Percentiles rank a stretch among this genome's conserved stretches.
These are phyloP conservation scores for Kodamaea jinghongensis DNA, from an alignment of 805 yeast genomes.

Conservation along the genomic window DNA sequence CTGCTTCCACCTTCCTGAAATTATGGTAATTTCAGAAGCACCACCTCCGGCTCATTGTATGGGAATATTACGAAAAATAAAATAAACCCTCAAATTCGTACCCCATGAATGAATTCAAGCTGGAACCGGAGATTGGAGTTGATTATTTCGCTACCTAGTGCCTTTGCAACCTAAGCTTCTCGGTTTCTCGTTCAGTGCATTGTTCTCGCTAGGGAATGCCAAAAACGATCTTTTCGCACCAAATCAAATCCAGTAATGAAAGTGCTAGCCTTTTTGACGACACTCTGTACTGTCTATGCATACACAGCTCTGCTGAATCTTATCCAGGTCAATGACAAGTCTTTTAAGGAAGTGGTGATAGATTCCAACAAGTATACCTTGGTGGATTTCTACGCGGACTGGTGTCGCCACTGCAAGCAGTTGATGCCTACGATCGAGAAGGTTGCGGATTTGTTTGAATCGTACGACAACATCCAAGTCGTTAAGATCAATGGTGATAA, in stretches of 20 bases:
- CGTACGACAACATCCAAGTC: constrained; percentile 41
- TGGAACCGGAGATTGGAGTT: no score
- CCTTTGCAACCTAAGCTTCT: neutral
- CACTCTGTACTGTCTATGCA: constrained; percentile 5
- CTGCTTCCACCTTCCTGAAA: no score
- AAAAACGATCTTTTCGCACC: neutral
- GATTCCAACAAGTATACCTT: constrained; percentile 49
- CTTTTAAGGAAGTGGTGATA: constrained; percentile 53
- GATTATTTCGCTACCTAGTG: neutral
- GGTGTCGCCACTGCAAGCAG: constrained; percentile 70
- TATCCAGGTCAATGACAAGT: constrained; percentile 45
- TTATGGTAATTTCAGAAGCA: no score
- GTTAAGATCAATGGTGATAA: constrained; percentile 60
- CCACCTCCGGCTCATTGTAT: no score
- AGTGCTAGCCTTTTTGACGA: constrained; percentile 1
- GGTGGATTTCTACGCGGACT: constrained; percentile 58
- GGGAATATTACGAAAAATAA: no score
- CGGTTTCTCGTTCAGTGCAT: neutral
- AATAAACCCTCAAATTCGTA: no score
- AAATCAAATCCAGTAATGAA: constrained; percentile 7
- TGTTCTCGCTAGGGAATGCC: no score
- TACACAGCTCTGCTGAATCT: constrained; percentile 24
- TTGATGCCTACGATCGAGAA: constrained; percentile 46
- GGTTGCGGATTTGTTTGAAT: constrained; percentile 30
- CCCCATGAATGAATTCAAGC: no score